These are phyloP conservation scores for Hysterium pulicare DNA, from an alignment of 2,329 filamentous ascomycete genomes.

Conservation along the genomic window DNA sequence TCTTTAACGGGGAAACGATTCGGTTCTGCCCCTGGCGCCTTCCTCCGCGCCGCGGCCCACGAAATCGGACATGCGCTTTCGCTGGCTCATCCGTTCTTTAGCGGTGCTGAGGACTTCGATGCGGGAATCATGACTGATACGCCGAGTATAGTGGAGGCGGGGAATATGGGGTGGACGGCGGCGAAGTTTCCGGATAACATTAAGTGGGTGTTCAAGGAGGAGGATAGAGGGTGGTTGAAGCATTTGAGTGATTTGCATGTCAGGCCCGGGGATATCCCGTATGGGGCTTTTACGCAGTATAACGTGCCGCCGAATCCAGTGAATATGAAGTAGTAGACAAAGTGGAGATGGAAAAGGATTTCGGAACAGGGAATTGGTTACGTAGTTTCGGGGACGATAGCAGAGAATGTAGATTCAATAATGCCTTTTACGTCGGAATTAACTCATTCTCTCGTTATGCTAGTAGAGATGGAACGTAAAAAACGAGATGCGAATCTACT, in stretches of 20 bases:
- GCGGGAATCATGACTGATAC: constrained; percentile 9
- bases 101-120: not conserved
- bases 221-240: constrained; percentile 6
- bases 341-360: too few relatives aligned
- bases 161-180: constrained; percentile 1
- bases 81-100: constrained; percentile 4
- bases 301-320: not conserved
- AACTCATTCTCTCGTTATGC: too few relatives aligned
- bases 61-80: constrained; percentile 11
- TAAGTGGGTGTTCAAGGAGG: constrained; percentile 1
- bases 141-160: constrained; percentile 4
- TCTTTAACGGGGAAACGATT: constrained; percentile 5
- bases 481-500: too few relatives aligned
- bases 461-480: too few relatives aligned
- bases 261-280: constrained; percentile 6
- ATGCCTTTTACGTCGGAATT: too few relatives aligned
- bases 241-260: constrained; percentile 11
- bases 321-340: not conserved
- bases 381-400: too few relatives aligned
- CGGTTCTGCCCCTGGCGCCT: constrained; percentile 4
- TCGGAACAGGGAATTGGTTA: too few relatives aligned
- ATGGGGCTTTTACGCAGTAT: constrained; percentile 5
- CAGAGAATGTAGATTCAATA: too few relatives aligned
- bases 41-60: constrained; percentile 7
- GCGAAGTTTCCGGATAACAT: constrained; percentile 9